A percentile compares a stretch with the other conserved stretches of the same genome.
Conservation (phyloP, 805 yeast species). For the Cyberlindnera saturnus region DNA sequence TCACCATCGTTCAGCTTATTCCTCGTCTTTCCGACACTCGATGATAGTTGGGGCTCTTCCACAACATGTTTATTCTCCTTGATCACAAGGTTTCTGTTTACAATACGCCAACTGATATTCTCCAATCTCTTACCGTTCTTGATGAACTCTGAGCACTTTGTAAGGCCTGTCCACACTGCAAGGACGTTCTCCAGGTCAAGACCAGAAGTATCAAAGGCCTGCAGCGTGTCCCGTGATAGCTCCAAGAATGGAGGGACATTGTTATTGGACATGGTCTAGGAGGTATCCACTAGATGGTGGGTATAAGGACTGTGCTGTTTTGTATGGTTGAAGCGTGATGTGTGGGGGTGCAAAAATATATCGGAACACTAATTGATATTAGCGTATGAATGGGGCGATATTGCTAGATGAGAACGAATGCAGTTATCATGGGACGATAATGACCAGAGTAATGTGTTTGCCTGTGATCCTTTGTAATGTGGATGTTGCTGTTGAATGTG, state of each 20-base stretch:
- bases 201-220: slow-evolving; percentile 21
- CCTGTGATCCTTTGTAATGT: too few relatives aligned
- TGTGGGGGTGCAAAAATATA: too few relatives aligned
- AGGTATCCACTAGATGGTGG: background rate
- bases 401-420: too few relatives aligned
- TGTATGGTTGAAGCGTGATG: background rate
- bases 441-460: too few relatives aligned
- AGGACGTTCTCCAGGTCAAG: slow-evolving; percentile 34
- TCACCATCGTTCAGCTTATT: slow-evolving; percentile 23
- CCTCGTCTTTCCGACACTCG: slow-evolving; percentile 7
- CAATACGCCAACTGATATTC: slow-evolving; percentile 28
- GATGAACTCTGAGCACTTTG: slow-evolving; percentile 25
- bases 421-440: too few relatives aligned
- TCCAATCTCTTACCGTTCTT: slow-evolving; percentile 25
- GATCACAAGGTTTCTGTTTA: slow-evolving; percentile 23
- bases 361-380: too few relatives aligned
- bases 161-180: slow-evolving; percentile 35
- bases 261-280: slow-evolving; percentile 9
- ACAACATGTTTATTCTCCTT: background rate
- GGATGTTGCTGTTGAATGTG: too few relatives aligned
- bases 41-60: background rate
- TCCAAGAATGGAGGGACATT: slow-evolving; percentile 26
- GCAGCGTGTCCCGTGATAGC: slow-evolving; percentile 22
- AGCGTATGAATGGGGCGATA: too few relatives aligned
- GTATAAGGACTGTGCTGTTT: background rate